Conservation (phyloP, 805 yeast species). For the Kurtzmaniella fragi region DNA sequence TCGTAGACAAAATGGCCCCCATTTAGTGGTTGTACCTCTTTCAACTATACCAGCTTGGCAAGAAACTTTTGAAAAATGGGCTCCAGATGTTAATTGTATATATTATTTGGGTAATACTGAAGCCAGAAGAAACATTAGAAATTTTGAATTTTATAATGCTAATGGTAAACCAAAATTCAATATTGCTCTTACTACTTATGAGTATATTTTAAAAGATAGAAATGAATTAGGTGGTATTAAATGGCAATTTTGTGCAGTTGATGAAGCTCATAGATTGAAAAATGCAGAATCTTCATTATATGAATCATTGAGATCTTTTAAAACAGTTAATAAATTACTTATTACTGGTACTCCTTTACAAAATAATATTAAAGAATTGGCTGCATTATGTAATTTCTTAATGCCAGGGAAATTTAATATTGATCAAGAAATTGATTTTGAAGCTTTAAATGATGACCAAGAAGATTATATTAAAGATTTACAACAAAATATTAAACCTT, state of each 20-base stretch:
- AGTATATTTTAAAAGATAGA: constrained; percentile 88
- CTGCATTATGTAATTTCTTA: constrained; percentile 88
- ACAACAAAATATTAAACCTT: constrained; percentile 84
- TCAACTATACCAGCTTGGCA: constrained; percentile 99
- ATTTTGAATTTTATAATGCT: constrained; percentile 70
- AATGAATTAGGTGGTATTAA: constrained; percentile 71
- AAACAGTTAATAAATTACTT: constrained; percentile 75
- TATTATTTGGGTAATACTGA: constrained; percentile 90
- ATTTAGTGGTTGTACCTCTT: constrained; percentile 90
- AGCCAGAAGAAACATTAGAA: constrained; percentile 77
- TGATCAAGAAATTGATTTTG: constrained; percentile 94
- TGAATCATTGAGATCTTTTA: constrained; percentile 79
- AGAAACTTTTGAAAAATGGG: constrained; percentile 96
- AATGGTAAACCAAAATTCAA: constrained; percentile 82
- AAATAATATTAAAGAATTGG: constrained; percentile 90
- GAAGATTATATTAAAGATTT: constrained; percentile 83
- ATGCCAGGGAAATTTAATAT: constrained; percentile 93
- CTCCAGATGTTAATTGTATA: constrained; percentile 91
- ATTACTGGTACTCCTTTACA: constrained; percentile 99
- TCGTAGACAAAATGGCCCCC: constrained; percentile 96
- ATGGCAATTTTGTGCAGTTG: constrained; percentile 98
- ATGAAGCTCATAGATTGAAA: constrained; percentile 95
- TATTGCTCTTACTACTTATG: constrained; percentile 90
- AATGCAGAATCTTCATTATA: constrained; percentile 91
- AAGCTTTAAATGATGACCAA: constrained; percentile 79